phyloP scores from a whole-genome alignment of 257 asterid species.

The Solanum tarijense region DNA sequence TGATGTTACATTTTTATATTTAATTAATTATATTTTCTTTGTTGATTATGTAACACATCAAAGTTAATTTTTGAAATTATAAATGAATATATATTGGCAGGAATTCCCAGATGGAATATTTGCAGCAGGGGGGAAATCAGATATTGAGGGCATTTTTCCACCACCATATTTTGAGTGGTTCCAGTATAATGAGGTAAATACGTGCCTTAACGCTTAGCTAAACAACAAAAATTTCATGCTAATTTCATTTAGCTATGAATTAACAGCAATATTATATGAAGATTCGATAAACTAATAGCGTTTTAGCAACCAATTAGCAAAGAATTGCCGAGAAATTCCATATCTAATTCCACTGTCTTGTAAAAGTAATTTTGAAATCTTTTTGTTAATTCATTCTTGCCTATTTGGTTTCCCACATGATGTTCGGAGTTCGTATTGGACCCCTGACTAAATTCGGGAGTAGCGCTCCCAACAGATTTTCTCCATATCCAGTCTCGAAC shows the following conservation, averaged over 20 bases:
- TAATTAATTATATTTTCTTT: background rate
- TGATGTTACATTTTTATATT: background rate
- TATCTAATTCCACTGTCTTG: background rate
- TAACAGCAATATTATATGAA: too few relatives aligned
- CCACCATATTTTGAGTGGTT: conserved; percentile 72
- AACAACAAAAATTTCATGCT: background rate
- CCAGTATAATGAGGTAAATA: conserved; percentile 41
- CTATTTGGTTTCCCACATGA: too few relatives aligned
- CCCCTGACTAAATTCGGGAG: too few relatives aligned
- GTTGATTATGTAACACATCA: background rate
- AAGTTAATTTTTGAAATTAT: background rate
- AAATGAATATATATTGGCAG: conserved; percentile 11
- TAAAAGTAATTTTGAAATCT: background rate
- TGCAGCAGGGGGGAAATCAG: conserved; percentile 60
- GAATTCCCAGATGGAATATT: conserved; percentile 46
- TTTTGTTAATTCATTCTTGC: background rate
- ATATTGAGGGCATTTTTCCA: conserved; percentile 57
- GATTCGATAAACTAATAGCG: background rate
- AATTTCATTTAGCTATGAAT: too few relatives aligned
- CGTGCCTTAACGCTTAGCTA: background rate
- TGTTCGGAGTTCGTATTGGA: too few relatives aligned
- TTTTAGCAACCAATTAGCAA: background rate
- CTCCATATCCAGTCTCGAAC: background rate
- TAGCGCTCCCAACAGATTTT: too few relatives aligned
- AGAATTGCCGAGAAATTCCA: background rate